Percentiles rank a stretch among this genome's conserved stretches.
Evolutionary conservation across 129 eudicot genomes (phyloP).

Genomic region (Arctium lappa): DNA sequence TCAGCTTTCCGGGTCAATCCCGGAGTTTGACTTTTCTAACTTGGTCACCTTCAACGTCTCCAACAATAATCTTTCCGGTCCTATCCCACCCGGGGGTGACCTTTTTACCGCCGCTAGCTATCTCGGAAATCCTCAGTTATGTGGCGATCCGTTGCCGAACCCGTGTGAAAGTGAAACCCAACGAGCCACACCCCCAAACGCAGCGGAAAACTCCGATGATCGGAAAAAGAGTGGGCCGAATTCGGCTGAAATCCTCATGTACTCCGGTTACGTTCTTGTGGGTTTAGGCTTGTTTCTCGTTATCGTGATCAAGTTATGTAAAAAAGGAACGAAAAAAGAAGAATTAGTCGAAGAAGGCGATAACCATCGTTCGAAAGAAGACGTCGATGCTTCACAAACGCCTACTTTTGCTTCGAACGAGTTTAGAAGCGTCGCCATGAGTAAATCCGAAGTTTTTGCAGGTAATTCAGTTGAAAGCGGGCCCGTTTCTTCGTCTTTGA

Average conservation of each 20-base stretch:
- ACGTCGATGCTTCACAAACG: conserved; percentile 26
- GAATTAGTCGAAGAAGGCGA: conserved; percentile 12
- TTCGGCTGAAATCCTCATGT: conserved; percentile 56
- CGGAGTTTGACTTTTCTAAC: conserved; percentile 42
- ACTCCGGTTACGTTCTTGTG: conserved; percentile 45
- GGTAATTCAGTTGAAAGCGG: conserved; percentile 35
- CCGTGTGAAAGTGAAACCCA: conserved; percentile 29
- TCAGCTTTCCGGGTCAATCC: conserved; percentile 46
- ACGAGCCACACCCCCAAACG: not conserved
- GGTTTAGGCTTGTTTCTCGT: conserved; percentile 36
- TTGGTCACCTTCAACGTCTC: conserved; percentile 48
- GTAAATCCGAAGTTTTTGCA: conserved; percentile 36
- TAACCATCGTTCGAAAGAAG: conserved; percentile 22
- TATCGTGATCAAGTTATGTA: conserved; percentile 40
- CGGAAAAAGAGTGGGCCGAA: conserved; percentile 24
- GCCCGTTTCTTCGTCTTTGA: conserved; percentile 43
- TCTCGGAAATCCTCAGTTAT: conserved; percentile 39
- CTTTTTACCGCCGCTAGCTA: conserved; percentile 36
- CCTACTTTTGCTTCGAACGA: conserved; percentile 34
- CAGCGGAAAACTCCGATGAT: conserved; percentile 4
- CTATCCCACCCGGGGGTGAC: conserved; percentile 48
- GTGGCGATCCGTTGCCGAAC: conserved; percentile 59
- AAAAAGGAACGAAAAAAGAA: conserved; percentile 35
- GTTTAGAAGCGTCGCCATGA: conserved; percentile 15
- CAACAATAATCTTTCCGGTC: conserved; percentile 46